Evolutionary conservation across 1,139 yeast genomes (phyloP).

Genomic region (Diutina mesorugosa): DNA sequence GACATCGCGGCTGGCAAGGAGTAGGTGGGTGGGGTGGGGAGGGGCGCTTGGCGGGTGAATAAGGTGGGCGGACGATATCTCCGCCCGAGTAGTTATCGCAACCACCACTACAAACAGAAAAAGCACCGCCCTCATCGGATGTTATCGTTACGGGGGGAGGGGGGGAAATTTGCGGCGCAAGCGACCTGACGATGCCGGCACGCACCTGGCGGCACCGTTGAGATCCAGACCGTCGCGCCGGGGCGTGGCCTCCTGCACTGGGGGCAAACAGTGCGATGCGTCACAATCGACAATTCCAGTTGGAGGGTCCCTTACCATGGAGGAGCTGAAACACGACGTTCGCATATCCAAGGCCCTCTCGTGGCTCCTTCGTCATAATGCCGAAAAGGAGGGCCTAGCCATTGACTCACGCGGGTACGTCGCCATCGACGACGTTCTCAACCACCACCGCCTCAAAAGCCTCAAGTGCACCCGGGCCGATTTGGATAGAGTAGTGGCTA

Average conservation of each 20-base stretch:
- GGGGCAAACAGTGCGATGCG: background rate
- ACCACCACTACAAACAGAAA: no score
- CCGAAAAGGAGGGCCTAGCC: slow-evolving; percentile 50
- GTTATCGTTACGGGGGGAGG: no score
- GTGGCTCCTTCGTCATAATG: slow-evolving; percentile 74
- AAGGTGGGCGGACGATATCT: no score
- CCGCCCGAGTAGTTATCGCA: no score
- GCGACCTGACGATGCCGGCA: no score
- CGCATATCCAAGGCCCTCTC: slow-evolving; percentile 64
- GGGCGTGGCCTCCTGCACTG: background rate
- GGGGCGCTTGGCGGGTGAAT: no score
- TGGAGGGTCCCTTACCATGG: background rate
- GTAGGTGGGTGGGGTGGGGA: no score
- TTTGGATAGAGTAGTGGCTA: slow-evolving; percentile 44
- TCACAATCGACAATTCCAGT: background rate
- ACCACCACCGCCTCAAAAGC: slow-evolving; percentile 47
- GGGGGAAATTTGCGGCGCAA: no score
- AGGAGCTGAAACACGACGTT: slow-evolving; percentile 25
- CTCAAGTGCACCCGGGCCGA: slow-evolving; percentile 43
- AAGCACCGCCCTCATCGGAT: no score
- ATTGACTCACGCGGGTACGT: slow-evolving; percentile 65
- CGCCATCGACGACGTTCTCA: slow-evolving; percentile 35
- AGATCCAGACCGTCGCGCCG: no score
- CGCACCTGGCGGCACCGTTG: no score
- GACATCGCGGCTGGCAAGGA: no score